Conservation (phyloP, 169 alveolate genomes). For the Condylostoma magnum region DNA sequence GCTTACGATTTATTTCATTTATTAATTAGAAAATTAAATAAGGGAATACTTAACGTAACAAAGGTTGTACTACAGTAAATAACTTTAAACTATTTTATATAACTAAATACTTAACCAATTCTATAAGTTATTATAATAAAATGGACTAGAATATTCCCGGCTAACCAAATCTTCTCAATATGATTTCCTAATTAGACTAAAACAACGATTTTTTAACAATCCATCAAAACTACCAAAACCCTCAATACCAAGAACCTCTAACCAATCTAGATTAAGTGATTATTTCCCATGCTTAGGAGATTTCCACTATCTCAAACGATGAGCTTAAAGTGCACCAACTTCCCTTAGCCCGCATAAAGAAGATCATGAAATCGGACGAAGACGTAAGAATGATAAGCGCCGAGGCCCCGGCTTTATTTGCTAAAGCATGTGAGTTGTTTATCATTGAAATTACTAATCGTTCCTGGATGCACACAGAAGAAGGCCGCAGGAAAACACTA, state of each 20-base stretch:
- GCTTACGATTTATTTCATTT: not conserved
- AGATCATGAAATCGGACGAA: constrained; percentile 95
- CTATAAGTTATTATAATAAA: too few species aligned
- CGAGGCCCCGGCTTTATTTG: constrained; percentile 95
- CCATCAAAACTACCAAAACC: too few species aligned
- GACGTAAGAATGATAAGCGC: constrained; percentile 94
- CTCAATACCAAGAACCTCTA: constrained; percentile 16
- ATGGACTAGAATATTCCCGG: too few species aligned
- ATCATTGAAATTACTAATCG: constrained; percentile 92
- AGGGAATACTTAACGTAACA: too few species aligned
- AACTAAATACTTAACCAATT: too few species aligned
- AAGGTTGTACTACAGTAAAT: too few species aligned
- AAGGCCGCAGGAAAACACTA: constrained; percentile 89
- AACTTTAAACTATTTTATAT: too few species aligned
- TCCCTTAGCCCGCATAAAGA: constrained; percentile 95
- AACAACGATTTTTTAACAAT: too few species aligned
- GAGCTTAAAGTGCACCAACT: constrained; percentile 49
- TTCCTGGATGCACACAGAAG: constrained; percentile 92
- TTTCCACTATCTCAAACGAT: not conserved
- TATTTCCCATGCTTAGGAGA: constrained; percentile 4
- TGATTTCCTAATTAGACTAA: too few species aligned
- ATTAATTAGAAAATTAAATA: too few species aligned
- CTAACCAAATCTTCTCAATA: too few species aligned
- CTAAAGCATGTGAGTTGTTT: constrained; percentile 96
- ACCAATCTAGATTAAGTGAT: constrained; percentile 16